phyloP scores from a whole-genome alignment of 208 protist species.

The Acanthamoeba castellanii region DNA sequence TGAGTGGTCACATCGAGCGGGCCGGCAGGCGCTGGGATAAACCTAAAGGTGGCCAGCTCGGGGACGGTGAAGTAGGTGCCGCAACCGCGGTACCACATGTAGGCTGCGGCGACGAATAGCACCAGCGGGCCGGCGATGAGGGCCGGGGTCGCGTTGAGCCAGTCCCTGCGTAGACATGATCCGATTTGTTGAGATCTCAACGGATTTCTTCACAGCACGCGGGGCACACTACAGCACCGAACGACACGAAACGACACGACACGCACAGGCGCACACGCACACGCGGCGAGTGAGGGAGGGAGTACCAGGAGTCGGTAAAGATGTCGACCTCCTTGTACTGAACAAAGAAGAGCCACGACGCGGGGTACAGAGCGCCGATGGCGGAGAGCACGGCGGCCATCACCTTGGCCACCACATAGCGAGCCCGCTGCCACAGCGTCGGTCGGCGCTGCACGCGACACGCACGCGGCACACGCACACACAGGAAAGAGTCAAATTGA shows the following conservation, averaged over 20 bases:
- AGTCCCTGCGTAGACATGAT: too few species aligned
- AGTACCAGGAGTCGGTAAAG: slow-evolving; percentile 1
- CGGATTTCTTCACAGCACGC: too few species aligned
- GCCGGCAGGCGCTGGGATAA: neutral
- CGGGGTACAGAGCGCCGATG: slow-evolving; percentile 9
- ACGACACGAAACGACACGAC: too few species aligned
- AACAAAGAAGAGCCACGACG: slow-evolving; percentile 22
- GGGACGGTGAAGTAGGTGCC: neutral
- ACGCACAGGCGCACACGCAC: too few species aligned
- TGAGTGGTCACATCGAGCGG: too few species aligned
- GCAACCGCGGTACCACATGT: neutral
- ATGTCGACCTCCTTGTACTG: neutral
- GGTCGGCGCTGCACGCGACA: neutral
- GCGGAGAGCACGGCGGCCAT: neutral
- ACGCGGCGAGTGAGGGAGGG: too few species aligned
- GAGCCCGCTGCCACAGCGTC: neutral
- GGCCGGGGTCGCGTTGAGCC: neutral
- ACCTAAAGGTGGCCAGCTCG: neutral
- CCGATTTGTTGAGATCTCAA: too few species aligned
- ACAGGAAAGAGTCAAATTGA: neutral
- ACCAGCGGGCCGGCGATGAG: neutral
- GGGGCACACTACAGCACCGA: too few species aligned
- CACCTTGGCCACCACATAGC: neutral
- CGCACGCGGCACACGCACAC: neutral
- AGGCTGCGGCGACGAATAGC: neutral